Percentiles rank a stretch among this genome's conserved stretches.
Conservation (phyloP, 1,139 yeast genomes). For the Wickerhamiella infanticola region DNA sequence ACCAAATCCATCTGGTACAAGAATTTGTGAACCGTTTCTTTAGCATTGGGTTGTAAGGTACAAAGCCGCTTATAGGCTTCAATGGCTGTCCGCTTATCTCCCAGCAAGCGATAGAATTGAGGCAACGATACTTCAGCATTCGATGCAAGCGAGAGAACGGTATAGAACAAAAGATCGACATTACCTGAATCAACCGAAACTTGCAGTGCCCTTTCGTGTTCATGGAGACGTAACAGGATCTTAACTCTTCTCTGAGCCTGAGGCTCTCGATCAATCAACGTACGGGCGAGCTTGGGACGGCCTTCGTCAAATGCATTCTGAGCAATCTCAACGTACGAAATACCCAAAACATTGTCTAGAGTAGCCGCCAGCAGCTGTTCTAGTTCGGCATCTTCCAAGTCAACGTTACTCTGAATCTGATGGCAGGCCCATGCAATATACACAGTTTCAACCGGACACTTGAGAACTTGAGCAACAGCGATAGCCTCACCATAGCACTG, state of each 20-base stretch:
- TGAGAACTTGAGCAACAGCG: conserved; percentile 40
- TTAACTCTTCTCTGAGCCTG: conserved; percentile 47
- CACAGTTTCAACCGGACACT: conserved; percentile 39
- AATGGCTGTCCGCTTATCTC: conserved; percentile 30
- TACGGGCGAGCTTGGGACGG: conserved; percentile 47
- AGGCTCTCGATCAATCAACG: conserved; percentile 53
- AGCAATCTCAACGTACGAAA: conserved; percentile 52
- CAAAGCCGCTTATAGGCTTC: conserved; percentile 28
- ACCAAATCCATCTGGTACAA: conserved; percentile 46
- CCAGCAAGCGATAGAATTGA: conserved; percentile 39
- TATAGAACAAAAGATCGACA: conserved; percentile 46
- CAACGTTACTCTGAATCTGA: conserved; percentile 40
- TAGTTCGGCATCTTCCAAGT: conserved; percentile 43
- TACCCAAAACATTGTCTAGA: conserved; percentile 25
- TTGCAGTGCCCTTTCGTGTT: conserved; percentile 50
- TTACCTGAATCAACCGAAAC: conserved; percentile 56
- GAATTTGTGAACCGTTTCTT: conserved; percentile 33
- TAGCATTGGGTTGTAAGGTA: conserved; percentile 8
- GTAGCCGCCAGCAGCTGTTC: conserved; percentile 35
- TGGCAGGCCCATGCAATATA: conserved; percentile 73
- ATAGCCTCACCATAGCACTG: conserved; percentile 49
- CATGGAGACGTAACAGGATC: conserved; percentile 54
- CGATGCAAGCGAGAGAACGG: conserved; percentile 34
- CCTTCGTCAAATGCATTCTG: conserved; percentile 75
- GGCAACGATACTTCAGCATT: conserved; percentile 34